A percentile compares a stretch with the other conserved stretches of the same genome.
Evolutionary conservation across 1,284 basidiomycete genomes (phyloP).

Genomic region (Fomitopsis palustris): DNA sequence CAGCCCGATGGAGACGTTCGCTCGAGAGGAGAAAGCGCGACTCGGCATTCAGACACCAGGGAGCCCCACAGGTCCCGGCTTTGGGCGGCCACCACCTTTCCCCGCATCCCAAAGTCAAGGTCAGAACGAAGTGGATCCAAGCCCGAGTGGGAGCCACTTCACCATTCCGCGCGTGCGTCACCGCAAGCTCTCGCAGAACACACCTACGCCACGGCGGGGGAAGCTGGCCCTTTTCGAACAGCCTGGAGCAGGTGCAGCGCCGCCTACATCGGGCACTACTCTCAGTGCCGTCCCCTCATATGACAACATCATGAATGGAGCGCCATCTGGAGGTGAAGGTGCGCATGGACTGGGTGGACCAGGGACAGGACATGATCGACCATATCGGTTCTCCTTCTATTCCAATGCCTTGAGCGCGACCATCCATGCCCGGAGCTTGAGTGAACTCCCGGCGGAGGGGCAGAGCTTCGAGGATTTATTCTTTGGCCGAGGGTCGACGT

Average conservation of each 20-base stretch:
- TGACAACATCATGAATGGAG: conserved; percentile 20
- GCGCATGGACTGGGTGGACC: conserved; percentile 10
- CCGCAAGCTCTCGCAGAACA: conserved; percentile 81
- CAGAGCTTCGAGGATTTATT: conserved; percentile 95
- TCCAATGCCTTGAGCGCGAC: conserved; percentile 91
- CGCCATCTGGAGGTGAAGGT: conserved; percentile 4
- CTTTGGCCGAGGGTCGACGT: conserved; percentile 31
- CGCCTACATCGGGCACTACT: conserved; percentile 32
- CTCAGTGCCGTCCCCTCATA: conserved; percentile 33
- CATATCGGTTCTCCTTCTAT: conserved; percentile 98
- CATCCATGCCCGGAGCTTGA: conserved; percentile 91
- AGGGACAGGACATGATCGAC: conserved; percentile 71
- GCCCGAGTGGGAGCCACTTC: conserved; percentile 15
- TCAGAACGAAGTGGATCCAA: conserved; percentile 5
- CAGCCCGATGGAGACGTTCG: conserved; percentile 76
- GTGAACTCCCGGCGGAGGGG: conserved; percentile 91
- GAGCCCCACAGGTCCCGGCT: conserved; percentile 9
- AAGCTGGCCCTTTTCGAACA: conserved; percentile 92
- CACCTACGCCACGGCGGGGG: conserved; percentile 59
- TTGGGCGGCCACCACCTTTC: conserved; percentile 15
- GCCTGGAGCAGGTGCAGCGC: conserved; percentile 37
- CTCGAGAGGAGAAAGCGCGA: conserved; percentile 62
- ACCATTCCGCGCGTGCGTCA: conserved; percentile 50
- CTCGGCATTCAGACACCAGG: conserved; percentile 47
- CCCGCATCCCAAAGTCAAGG: conserved; percentile 12